Base-by-base conservation (phyloP, 1,284 basidiomycete species). In the Afroboletus lepidellus region DNA sequence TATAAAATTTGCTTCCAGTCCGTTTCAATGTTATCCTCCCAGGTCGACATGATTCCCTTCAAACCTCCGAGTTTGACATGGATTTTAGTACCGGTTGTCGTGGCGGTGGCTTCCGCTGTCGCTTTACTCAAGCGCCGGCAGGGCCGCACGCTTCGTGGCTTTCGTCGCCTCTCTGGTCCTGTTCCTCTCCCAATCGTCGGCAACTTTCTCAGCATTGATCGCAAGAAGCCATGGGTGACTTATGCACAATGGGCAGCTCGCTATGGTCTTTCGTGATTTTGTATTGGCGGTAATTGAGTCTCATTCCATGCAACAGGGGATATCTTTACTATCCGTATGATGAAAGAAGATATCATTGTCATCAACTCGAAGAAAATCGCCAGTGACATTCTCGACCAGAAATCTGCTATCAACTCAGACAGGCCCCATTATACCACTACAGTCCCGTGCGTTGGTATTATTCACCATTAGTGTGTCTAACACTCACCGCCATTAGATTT, bases 321-420 rank as follows among this genome's bases (percentile, higher is more conserved):
- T 15, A 51, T 67, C 3, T 53, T 67, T 12, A 64, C 49, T 46
- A 42, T 55, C 23, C 58, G 53, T 20, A 46, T 65, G 4, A 21
- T 69, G 9, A 51, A 54, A 25, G 55, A 69, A 44, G 52, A 66
- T 4, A 56, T 57, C 5, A 46, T 69, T 18, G 49, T 69, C 7
- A 54, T 67, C 8, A 57, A 33, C 41, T 64, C 64, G 12, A 48
- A 57, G 36, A 59, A 57, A 20, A 34, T 61, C 21, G 60, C 58
- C 21, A 53, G 56, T 24, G 63, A 67, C 1, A 63, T 65, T 15
- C 30, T 65, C 7, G 63, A 66, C 1, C 53, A 46, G 6, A 49
- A 66, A 9, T 66, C 65, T 5, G 25, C 36, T n/a, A 50, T 60
- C 32, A 69, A 69, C 46, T 67, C 66, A 5, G 63, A 67, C 21